Conservation (phyloP, 2,329 filamentous ascomycete genomes). For the Trichophyton benhamiae region DNA sequence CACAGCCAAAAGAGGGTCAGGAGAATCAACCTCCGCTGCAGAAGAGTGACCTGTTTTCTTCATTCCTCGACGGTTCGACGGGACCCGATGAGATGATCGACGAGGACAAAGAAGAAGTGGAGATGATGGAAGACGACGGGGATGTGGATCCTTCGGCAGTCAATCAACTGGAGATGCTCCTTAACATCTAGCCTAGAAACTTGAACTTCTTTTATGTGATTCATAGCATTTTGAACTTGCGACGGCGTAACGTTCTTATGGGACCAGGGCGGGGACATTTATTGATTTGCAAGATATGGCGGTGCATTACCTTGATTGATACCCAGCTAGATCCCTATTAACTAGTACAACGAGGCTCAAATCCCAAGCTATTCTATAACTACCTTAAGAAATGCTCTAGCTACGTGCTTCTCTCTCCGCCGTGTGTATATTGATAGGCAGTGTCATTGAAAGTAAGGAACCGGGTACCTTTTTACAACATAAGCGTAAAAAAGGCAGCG, state of each 20-base stretch:
- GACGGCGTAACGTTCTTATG: neutral
- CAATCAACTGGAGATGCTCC: conserved; percentile 9
- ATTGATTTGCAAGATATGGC: neutral
- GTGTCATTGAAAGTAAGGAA: too few relatives aligned
- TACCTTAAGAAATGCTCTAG: too few relatives aligned
- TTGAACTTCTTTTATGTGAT: neutral
- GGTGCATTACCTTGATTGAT: neutral
- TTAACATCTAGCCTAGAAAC: conserved; percentile 6
- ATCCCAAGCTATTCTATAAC: neutral
- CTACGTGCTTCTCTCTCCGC: too few relatives aligned
- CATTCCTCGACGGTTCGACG: neutral
- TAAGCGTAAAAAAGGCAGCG: too few relatives aligned
- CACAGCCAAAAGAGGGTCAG: neutral
- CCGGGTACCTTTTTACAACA: too few relatives aligned
- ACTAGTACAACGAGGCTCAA: neutral
- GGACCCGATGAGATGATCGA: neutral
- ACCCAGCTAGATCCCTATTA: neutral
- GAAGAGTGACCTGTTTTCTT: neutral
- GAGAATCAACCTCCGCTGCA: neutral
- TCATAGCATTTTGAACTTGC: neutral
- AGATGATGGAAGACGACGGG: conserved; percentile 10
- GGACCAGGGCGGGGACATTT: neutral
- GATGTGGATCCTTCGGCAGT: conserved; percentile 10
- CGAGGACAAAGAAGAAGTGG: neutral
- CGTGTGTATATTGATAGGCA: too few relatives aligned